Evolutionary conservation across 768 basidiomycete genomes (phyloP).

Genomic region (Pleurotus tuber-regium): DNA sequence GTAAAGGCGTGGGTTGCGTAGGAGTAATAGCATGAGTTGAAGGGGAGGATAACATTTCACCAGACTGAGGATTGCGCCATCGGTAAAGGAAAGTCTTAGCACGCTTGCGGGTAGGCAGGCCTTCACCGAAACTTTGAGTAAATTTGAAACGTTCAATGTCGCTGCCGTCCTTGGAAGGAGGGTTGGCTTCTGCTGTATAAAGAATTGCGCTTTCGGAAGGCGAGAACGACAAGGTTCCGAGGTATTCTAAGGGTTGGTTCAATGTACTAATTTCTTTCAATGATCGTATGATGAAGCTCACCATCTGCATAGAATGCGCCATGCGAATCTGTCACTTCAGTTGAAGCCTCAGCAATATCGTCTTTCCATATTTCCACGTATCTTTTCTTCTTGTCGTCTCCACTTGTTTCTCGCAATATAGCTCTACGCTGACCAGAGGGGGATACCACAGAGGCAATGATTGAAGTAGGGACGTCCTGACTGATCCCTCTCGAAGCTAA

Average conservation of each 20-base stretch:
- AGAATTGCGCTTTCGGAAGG: conserved; percentile 49
- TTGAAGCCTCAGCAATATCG: conserved; percentile 38
- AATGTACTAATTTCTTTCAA: neutral
- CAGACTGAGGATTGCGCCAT: conserved; percentile 40
- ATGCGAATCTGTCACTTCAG: conserved; percentile 58
- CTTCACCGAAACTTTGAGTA: conserved; percentile 63
- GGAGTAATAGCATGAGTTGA: conserved; percentile 2
- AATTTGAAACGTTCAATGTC: conserved; percentile 46
- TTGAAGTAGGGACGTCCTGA: conserved; percentile 25
- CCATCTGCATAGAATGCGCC: conserved; percentile 65
- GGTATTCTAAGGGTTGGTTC: conserved; percentile 38
- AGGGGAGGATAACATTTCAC: neutral
- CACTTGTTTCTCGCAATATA: conserved; percentile 37
- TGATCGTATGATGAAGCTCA: conserved; percentile 18
- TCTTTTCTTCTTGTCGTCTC: conserved; percentile 36
- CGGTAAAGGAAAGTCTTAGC: conserved; percentile 55
- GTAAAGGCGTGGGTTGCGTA: no score
- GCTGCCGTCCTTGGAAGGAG: conserved; percentile 19
- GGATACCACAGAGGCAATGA: conserved; percentile 33
- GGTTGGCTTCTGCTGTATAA: conserved; percentile 60
- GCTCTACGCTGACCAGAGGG: conserved; percentile 40
- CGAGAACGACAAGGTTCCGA: conserved; percentile 53
- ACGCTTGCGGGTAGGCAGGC: conserved; percentile 46
- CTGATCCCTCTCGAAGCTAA: conserved; percentile 20
- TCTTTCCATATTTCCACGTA: conserved; percentile 61